Conservation (phyloP, 169 alveolate species). For the Ichthyophthirius multifiliis region DNA sequence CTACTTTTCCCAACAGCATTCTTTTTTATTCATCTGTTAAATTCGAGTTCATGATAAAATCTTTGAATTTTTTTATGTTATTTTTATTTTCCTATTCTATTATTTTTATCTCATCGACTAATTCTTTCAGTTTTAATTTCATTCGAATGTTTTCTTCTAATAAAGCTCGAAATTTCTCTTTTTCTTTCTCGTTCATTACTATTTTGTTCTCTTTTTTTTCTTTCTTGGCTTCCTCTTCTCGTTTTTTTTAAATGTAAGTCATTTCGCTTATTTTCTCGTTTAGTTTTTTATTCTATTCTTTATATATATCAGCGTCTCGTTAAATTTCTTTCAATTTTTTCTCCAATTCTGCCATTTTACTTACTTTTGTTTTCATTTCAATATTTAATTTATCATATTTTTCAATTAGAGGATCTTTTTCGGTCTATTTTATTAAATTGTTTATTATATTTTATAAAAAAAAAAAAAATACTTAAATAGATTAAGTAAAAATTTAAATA, state of each 20-base stretch:
- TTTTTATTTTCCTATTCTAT: constrained; percentile 40
- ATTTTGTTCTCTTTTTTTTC: constrained; percentile 11
- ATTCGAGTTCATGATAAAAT: constrained; percentile 27
- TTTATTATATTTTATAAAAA: neutral
- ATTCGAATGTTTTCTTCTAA: constrained; percentile 34
- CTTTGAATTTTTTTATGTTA: constrained; percentile 22
- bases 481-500: neutral
- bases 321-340: constrained; percentile 20
- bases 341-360: constrained; percentile 28
- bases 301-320: constrained; percentile 27
- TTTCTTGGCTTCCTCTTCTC: constrained; percentile 21
- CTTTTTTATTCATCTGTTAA: constrained; percentile 42
- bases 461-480: neutral
- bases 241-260: constrained; percentile 6
- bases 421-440: neutral
- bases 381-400: constrained; percentile 5
- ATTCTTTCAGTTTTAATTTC: constrained; percentile 23
- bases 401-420: neutral
- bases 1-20: constrained; percentile 30
- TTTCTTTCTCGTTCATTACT: constrained; percentile 17
- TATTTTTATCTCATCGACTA: constrained; percentile 10
- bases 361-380: neutral
- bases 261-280: constrained; percentile 9
- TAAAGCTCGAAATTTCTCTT: constrained; percentile 23
- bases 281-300: neutral